These are phyloP conservation scores for Phylloporus sp. DNA, from an alignment of 768 basidiomycete genomes.

Conservation along the genomic window DNA sequence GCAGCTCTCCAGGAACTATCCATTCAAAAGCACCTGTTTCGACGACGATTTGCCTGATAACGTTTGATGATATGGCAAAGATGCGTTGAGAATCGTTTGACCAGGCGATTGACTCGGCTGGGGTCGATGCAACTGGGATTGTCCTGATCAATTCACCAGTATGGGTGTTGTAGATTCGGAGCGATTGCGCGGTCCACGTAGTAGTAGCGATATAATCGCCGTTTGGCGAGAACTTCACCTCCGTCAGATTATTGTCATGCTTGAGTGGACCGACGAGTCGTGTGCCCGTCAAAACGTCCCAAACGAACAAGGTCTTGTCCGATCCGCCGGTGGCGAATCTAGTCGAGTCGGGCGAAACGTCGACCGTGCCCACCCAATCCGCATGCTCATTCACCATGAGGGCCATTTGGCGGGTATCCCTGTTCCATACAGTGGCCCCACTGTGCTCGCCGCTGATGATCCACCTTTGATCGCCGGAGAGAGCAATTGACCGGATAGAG, in stretches of 20 bases:
- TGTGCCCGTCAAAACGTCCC: constrained; percentile 1
- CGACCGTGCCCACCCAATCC: not conserved
- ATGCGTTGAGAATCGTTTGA: too few relatives aligned
- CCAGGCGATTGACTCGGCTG: not conserved
- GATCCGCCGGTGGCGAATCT: not conserved
- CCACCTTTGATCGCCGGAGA: not conserved
- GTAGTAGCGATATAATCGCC: not conserved
- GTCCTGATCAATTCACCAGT: not conserved
- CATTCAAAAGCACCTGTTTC: not conserved
- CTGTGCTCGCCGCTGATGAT: not conserved
- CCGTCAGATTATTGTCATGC: not conserved
- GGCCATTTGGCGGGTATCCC: not conserved
- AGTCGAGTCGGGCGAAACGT: constrained; percentile 2
- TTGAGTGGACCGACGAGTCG: constrained; percentile 5
- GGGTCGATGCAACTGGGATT: not conserved
- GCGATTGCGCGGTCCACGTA: not conserved
- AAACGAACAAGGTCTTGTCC: constrained; percentile 1
- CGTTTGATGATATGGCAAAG: not conserved
- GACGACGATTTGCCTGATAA: not conserved
- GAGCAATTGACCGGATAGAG: not conserved
- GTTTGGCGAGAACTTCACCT: constrained; percentile 5
- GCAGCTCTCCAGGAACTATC: not conserved
- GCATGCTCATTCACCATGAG: not conserved
- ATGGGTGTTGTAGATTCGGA: constrained; percentile 4
- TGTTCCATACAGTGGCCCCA: not conserved